Conservation (phyloP, 2,329 filamentous ascomycete genomes). For the Aspergillus pseudoviridinutans region DNA sequence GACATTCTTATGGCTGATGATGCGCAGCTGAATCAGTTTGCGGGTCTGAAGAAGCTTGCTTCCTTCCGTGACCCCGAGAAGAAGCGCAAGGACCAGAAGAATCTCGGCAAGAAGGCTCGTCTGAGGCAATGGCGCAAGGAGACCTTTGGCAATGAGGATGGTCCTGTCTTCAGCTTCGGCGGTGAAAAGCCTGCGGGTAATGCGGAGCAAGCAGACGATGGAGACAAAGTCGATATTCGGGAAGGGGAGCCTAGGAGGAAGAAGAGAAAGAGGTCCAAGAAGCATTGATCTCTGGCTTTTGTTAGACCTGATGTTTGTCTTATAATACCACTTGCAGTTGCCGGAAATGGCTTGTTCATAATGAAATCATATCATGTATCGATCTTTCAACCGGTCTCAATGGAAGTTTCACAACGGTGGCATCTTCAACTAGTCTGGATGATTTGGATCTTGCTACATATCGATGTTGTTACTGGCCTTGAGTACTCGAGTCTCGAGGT, state of each 20-base stretch:
- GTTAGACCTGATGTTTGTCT: background rate
- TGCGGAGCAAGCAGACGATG: constrained; percentile 20
- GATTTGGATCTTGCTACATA: background rate
- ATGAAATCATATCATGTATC: background rate
- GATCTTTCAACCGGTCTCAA: background rate
- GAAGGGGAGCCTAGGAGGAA: constrained; percentile 37
- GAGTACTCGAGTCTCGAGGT: background rate
- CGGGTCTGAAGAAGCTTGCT: constrained; percentile 90
- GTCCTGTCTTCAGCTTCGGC: constrained; percentile 35
- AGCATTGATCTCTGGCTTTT: constrained; percentile 25
- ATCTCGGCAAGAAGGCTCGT: constrained; percentile 85
- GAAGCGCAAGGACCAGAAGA: constrained; percentile 84
- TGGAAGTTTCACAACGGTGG: background rate
- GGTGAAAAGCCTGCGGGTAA: constrained; percentile 17
- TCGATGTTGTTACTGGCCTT: no score
- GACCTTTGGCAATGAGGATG: constrained; percentile 60
- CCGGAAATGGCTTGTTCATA: background rate
- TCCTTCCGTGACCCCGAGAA: constrained; percentile 83
- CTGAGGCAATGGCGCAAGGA: constrained; percentile 79
- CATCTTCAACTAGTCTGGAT: background rate
- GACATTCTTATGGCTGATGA: constrained; percentile 93
- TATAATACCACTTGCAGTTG: background rate
- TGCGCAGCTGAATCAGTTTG: constrained; percentile 80
- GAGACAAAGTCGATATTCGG: constrained; percentile 39
- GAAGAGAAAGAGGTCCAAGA: constrained; percentile 46